Conservation (phyloP, 225 moss, liverwort and hornwort species). For the Straminergon stramineum region DNA sequence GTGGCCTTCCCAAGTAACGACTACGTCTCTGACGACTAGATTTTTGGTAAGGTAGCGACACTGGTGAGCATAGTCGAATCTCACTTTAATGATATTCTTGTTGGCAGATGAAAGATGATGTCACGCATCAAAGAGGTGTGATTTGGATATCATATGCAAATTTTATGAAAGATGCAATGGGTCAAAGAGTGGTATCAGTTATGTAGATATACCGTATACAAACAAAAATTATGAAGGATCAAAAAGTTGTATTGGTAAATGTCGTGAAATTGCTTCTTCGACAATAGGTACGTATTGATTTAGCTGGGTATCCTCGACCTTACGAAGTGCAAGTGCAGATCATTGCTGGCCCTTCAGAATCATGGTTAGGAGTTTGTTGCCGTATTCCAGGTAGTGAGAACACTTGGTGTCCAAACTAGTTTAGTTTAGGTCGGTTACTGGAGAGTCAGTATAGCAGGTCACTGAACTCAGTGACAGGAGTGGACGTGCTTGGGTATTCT, state of each 20-base stretch:
- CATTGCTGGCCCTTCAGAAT: not conserved
- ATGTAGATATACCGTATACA: not conserved
- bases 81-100: not conserved
- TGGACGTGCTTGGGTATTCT: not conserved
- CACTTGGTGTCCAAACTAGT: not conserved
- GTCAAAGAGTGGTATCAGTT: not conserved
- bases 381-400: not conserved
- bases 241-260: not conserved
- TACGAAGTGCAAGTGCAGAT: not conserved
- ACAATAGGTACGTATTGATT: not conserved
- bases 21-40: conserved; percentile 7
- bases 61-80: not conserved
- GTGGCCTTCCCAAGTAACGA: not conserved
- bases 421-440: not conserved
- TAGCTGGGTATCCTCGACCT: not conserved
- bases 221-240: not conserved
- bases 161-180: not conserved
- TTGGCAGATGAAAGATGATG: not conserved
- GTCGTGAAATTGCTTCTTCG: not conserved
- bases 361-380: not conserved
- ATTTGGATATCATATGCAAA: not conserved
- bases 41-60: not conserved
- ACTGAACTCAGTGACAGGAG: not conserved
- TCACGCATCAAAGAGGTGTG: not conserved
- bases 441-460: not conserved